A percentile compares a stretch with the other conserved stretches of the same genome.
Conservation (phyloP, 192 early-diverging fungal genomes). For the Mortierella hygrophila region DNA sequence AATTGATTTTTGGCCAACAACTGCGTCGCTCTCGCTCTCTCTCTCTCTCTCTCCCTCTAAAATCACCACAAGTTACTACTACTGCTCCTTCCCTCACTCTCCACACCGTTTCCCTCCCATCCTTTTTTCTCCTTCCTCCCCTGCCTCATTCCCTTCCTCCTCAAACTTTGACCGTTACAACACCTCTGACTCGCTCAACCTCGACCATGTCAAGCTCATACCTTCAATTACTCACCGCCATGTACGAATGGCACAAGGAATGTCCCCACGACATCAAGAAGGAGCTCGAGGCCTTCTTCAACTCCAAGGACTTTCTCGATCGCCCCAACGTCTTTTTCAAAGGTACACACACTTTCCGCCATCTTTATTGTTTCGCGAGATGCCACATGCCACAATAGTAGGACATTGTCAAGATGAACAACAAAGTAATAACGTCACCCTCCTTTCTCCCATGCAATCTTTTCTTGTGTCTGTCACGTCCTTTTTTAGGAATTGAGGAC, state of each 20-base stretch:
- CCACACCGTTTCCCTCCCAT: not conserved
- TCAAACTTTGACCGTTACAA: not conserved
- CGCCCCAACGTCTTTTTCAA: slow-evolving; percentile 33
- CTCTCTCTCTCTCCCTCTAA: too few relatives aligned
- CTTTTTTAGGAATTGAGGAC: slow-evolving; percentile 29
- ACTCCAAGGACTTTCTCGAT: slow-evolving; percentile 30
- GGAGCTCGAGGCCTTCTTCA: slow-evolving; percentile 17
- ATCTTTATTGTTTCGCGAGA: not conserved
- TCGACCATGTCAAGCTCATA: slow-evolving; percentile 9
- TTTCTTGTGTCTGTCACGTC: not conserved
- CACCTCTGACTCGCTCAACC: not conserved
- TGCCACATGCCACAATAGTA: not conserved
- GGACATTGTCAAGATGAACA: not conserved
- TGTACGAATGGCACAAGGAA: slow-evolving; percentile 43
- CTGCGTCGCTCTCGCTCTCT: not conserved
- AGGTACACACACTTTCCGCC: not conserved
- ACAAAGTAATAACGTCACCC: too few relatives aligned
- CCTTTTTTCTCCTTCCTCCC: not conserved
- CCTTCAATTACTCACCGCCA: slow-evolving; percentile 31
- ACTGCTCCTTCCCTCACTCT: not conserved
- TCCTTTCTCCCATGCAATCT: too few relatives aligned
- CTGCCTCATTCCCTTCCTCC: not conserved
- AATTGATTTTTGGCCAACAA: not conserved
- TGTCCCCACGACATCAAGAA: slow-evolving; percentile 30
- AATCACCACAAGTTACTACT: too few relatives aligned